A percentile compares a stretch with the other conserved stretches of the same genome.
Evolutionary conservation across 352 stramenopile species (phyloP).

Genomic region (Lagenidium giganteum): DNA sequence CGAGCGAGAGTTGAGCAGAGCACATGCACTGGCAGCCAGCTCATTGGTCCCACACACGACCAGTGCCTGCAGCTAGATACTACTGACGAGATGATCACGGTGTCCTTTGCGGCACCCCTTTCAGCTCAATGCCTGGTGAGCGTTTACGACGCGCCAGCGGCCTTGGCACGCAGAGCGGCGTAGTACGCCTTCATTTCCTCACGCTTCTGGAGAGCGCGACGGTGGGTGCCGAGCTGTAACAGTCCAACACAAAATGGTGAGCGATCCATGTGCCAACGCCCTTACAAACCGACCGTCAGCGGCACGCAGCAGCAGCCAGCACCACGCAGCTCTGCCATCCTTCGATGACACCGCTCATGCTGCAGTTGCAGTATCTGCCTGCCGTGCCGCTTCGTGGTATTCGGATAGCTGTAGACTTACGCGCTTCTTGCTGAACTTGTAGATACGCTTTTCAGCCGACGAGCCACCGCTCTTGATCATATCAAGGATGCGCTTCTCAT

Average conservation of each 20-base stretch:
- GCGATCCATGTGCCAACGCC: not conserved
- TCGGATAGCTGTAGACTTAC: constrained; percentile 50
- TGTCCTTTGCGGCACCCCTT: no score
- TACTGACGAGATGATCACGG: constrained; percentile 12
- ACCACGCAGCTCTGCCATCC: no score
- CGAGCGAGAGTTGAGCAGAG: no score
- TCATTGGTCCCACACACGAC: no score
- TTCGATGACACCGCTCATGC: no score
- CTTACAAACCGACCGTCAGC: constrained; percentile 1
- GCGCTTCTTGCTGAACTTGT: constrained; percentile 98
- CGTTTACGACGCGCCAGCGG: constrained; percentile 68
- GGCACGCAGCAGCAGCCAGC: not conserved
- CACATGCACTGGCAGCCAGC: no score
- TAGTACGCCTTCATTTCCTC: constrained; percentile 99
- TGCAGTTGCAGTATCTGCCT: not conserved
- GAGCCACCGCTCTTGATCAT: constrained; percentile 99
- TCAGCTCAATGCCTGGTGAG: no score
- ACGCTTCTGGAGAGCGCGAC: constrained; percentile 96
- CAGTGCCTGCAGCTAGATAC: no score
- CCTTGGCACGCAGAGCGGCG: constrained; percentile 94
- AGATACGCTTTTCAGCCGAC: constrained; percentile 98
- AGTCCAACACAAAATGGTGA: constrained; percentile 4
- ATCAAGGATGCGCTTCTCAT: constrained; percentile 99
- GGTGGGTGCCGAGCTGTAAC: constrained; percentile 95
- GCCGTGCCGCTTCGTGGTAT: no score